Evolutionary conservation across 495 filamentous ascomycete genomes (phyloP), one percentile per base, ranked within the genome.

Genomic region (Penicillium soppii): DNA sequence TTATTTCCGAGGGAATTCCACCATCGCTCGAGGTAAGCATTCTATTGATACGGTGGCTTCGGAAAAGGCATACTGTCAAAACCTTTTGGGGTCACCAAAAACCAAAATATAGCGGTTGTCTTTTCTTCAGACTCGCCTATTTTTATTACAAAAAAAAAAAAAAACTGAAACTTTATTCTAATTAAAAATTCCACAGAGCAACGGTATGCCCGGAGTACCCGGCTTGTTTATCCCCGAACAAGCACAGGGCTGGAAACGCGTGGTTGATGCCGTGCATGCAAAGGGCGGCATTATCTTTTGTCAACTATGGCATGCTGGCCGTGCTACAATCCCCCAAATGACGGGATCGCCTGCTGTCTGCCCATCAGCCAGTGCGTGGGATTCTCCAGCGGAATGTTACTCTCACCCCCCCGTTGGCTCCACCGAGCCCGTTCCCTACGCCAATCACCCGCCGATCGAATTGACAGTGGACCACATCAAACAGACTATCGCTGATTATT

Each of bases 1-100:
- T 83, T 29, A 79, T 84, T 30, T 71, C 72, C 5, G 79, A 83
- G 59, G 81, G 74, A 0, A 72, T 76, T n/a, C 68, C 74, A n/a
- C 73, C 77, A 23, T 77, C 70, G n/a, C 55, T 72, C 1, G 72
- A 76, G 63, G 67, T 72, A 67, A 43, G 39, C 7, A 36, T 13
- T 33, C 45, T 8, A 40, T 27, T 29, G 6, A 19, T 33, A 22
- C 30, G 17, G n/a, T 20, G 23, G 41, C 37, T 13, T 46, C n/a
- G 7, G 6, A 22, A 7, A 30, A 32, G 25, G 16, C 19, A 35
- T 8, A 1, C 35, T 21, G 42, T 39, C 35, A 39, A 27, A 33
- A 33, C 17, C 9, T 20, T n/a, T 44, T 32, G 15, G 42, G 42
- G 10, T 13, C n/a, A n/a, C n/a, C n/a, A n/a, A 32, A 44, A 3